Evolutionary conservation across 2,329 filamentous ascomycete species (phyloP), one percentile per base, ranked within the genome.

Genomic region (Dissoconium aciculare): DNA sequence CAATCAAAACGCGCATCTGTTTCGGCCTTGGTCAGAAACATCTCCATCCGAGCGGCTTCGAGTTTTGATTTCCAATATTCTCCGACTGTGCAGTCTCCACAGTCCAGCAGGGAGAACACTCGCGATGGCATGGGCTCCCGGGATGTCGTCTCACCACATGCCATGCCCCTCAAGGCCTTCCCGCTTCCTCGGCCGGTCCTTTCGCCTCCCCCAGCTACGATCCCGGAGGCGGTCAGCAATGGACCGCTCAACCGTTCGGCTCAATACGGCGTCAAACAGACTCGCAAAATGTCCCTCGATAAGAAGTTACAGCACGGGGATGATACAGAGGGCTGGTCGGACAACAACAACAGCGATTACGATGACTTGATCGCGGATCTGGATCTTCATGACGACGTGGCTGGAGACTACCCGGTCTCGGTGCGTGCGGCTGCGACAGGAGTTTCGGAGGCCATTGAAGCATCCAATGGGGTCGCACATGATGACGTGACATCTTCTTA

Each of bases 361-460:
- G 43, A 51, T 4, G 32, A 28, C 5, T 15, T 33, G n/a, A 29
- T 36, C 5, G 41, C 31, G 15, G 42, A 47, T 13, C 32, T 38
- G 17, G 49, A 51, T 14, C 26, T 38, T n/a, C 19, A 9, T 38
- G 41, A 4, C 46, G 48, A 15, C 39, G 48, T 12, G 21, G n/a
- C n/a, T n/a, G n/a, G n/a, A n/a, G n/a, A n/a, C n/a, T n/a, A n/a
- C n/a, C n/a, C n/a, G n/a, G n/a, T n/a, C n/a, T n/a, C n/a, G n/a
- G n/a, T n/a, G n/a, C n/a, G n/a, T n/a, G n/a, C n/a, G n/a, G n/a
- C n/a, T n/a, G 49, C 50, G 5, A 53, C 51, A 31, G 46, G 43
- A 26, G 50, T 53, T 10, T 49, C 50, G 9, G 50, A 53, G 34
- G 44, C 51, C 32, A 50, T 51, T 27, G 50, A 50, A 19, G 44